Percentiles rank a stretch among this genome's conserved stretches.
These are phyloP conservation scores for Vigna unguiculata DNA, from an alignment of 306 rosid species.

Conservation along the genomic window DNA sequence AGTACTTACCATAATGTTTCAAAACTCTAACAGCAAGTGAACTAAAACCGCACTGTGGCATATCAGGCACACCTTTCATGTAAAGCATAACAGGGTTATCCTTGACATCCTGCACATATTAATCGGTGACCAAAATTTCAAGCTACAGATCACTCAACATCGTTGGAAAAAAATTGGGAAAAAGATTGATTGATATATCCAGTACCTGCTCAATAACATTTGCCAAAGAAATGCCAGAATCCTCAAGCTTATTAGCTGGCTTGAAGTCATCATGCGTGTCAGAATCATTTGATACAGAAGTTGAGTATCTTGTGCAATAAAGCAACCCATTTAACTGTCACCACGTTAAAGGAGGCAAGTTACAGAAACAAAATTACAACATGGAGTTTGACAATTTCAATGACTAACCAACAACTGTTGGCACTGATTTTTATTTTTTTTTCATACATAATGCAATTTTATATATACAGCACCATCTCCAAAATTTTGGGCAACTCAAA, in stretches of 20 bases:
- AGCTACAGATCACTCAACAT: background rate
- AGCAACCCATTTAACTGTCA: slow-evolving; percentile 57
- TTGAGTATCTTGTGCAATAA: slow-evolving; percentile 58
- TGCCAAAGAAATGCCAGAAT: slow-evolving; percentile 60
- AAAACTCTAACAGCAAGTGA: slow-evolving; percentile 83
- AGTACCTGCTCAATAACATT: slow-evolving; percentile 78
- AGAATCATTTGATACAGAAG: slow-evolving; percentile 62
- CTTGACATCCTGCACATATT: slow-evolving; percentile 71
- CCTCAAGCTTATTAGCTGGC: slow-evolving; percentile 69
- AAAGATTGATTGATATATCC: slow-evolving; percentile 30
- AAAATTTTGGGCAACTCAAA: background rate
- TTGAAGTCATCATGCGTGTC: slow-evolving; percentile 93
- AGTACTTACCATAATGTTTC: slow-evolving; percentile 62
- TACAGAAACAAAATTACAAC: background rate
- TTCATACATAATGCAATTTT: too few species aligned
- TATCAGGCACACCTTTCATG: slow-evolving; percentile 84
- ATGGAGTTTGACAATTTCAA: background rate
- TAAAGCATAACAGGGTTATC: slow-evolving; percentile 81
- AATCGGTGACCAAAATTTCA: slow-evolving; percentile 17
- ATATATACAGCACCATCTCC: background rate
- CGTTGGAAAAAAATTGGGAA: background rate
- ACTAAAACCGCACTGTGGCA: slow-evolving; percentile 87
- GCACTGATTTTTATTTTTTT: background rate
- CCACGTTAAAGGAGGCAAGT: slow-evolving; percentile 28
- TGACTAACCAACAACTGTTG: background rate